These are phyloP conservation scores for Alnus glutinosa DNA, from an alignment of 306 rosid genomes.

Conservation along the genomic window DNA sequence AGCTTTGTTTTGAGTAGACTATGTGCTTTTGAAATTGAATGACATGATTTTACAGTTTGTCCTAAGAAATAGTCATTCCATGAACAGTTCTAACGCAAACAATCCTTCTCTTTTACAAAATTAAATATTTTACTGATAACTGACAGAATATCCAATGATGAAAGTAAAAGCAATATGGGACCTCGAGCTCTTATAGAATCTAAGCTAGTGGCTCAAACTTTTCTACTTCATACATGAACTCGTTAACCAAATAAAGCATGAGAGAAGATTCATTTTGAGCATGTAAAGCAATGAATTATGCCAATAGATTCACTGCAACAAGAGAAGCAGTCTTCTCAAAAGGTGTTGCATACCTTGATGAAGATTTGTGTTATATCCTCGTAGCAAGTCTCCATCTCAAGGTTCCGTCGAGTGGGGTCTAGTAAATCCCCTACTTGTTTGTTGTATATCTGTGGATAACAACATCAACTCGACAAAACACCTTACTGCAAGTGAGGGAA, in stretches of 20 bases:
- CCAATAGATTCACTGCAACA: neutral
- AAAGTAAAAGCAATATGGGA: constrained; percentile 88
- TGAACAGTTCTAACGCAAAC: too few species aligned
- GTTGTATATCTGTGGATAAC: constrained; percentile 41
- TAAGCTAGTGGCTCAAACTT: constrained; percentile 84
- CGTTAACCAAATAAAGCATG: constrained; percentile 6
- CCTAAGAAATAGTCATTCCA: too few species aligned
- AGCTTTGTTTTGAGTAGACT: too few species aligned
- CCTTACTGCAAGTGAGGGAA: constrained; percentile 18
- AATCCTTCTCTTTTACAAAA: too few species aligned
- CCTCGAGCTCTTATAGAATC: constrained; percentile 84
- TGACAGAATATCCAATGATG: constrained; percentile 35
- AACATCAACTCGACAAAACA: neutral
- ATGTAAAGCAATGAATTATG: neutral
- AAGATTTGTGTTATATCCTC: constrained; percentile 89
- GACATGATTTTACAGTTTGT: too few species aligned
- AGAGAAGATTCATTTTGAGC: constrained; percentile 11
- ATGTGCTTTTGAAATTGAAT: too few species aligned
- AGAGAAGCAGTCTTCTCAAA: neutral
- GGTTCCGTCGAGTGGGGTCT: constrained; percentile 50
- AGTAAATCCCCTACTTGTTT: constrained; percentile 9
- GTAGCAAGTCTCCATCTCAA: constrained; percentile 68
- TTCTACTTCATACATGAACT: constrained; percentile 53
- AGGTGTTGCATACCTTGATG: constrained; percentile 58
- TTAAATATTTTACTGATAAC: neutral